A percentile compares a stretch with the other conserved stretches of the same genome.
These are phyloP conservation scores for Fragilaria crotonensis DNA, from an alignment of 108 stramenopile species.

Conservation along the genomic window DNA sequence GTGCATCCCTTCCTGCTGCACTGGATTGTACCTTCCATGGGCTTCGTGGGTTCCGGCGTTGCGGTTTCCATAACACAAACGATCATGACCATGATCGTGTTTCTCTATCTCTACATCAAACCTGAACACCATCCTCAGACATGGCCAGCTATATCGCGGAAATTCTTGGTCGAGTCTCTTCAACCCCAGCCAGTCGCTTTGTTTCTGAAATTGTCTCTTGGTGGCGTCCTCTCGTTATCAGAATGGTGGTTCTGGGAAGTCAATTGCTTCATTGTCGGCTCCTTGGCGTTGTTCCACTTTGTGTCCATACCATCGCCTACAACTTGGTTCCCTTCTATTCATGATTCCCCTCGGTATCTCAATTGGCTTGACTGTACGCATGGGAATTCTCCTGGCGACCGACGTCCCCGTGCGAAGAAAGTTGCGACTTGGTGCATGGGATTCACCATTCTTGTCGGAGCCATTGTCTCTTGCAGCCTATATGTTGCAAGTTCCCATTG, in stretches of 20 bases:
- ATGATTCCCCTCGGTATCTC: constrained; percentile 42
- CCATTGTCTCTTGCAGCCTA: constrained; percentile 6
- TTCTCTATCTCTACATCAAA: constrained; percentile 12
- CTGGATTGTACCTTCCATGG: constrained; percentile 16
- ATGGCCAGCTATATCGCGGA: constrained; percentile 21
- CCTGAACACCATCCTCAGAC: constrained; percentile 20
- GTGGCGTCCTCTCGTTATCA: constrained; percentile 32
- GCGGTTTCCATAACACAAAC: constrained; percentile 36
- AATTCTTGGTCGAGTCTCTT: constrained; percentile 6
- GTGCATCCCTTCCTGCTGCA: constrained; percentile 34
- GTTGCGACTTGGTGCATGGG: constrained; percentile 27
- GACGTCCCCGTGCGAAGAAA: constrained; percentile 24
- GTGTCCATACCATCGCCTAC: constrained; percentile 40
- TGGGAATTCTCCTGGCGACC: constrained; percentile 32
- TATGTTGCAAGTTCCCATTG: constrained; percentile 18
- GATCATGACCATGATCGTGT: constrained; percentile 15
- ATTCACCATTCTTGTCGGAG: constrained; percentile 13
- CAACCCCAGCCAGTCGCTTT: constrained; percentile 11
- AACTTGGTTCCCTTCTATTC: constrained; percentile 38
- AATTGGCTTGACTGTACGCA: constrained; percentile 45
- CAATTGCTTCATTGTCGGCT: constrained; percentile 37
- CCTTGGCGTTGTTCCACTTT: constrained; percentile 34
- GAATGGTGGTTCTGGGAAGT: constrained; percentile 60
- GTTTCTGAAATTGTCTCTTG: constrained; percentile 33
- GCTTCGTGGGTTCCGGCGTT: constrained; percentile 28